phyloP scores from a whole-genome alignment of 228 moss, liverwort and hornwort species.

The Sphagnum fallax region DNA sequence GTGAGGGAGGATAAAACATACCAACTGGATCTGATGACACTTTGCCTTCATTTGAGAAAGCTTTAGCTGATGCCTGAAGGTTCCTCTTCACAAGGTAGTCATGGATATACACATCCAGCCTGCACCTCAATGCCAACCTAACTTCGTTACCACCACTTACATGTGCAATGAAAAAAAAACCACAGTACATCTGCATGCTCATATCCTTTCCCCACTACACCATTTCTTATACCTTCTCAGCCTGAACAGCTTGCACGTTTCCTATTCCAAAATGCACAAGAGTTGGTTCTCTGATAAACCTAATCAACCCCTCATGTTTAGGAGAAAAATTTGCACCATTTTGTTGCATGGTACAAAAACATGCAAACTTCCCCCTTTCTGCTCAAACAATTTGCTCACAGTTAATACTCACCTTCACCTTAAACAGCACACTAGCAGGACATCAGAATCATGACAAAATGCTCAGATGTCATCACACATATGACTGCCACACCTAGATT shows the following conservation, averaged over 20 bases:
- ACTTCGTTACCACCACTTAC: background rate
- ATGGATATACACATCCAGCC: slow-evolving; percentile 99
- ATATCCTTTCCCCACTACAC: background rate
- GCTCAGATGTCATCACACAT: no score
- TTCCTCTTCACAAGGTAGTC: slow-evolving; percentile 97
- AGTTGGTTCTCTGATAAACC: no score
- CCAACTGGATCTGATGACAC: slow-evolving; percentile 99
- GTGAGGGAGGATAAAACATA: slow-evolving; percentile 13
- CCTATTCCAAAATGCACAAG: background rate
- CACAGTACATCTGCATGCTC: background rate
- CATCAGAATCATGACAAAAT: no score
- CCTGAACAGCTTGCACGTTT: background rate
- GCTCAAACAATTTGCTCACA: no score
- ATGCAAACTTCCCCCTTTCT: no score
- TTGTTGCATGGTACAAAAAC: no score
- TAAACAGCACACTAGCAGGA: no score
- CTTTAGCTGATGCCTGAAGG: slow-evolving; percentile 91
- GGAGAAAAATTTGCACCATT: no score
- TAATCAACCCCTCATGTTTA: no score
- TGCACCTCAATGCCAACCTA: slow-evolving; percentile 18
- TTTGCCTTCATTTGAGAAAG: slow-evolving; percentile 92
- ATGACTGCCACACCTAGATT: no score
- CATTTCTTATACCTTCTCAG: background rate
- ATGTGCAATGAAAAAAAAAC: background rate
- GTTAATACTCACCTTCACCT: no score